Evolutionary conservation across 2,329 filamentous ascomycete genomes (phyloP).

Genomic region (Verticillium albo-atrum): DNA sequence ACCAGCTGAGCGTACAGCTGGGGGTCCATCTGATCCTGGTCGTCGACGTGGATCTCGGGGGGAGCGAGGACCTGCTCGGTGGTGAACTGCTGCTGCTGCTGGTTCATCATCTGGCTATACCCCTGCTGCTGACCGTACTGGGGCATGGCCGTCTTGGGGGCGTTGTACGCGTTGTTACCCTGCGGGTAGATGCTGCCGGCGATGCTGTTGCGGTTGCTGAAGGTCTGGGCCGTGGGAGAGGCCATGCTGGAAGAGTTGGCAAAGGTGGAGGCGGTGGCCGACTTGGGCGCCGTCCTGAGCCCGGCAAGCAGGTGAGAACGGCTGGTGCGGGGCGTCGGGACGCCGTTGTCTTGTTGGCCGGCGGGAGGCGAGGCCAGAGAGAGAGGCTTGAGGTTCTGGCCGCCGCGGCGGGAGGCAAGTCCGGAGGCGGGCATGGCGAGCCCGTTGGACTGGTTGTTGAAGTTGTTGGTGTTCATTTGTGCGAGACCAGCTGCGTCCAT

Average conservation of each 20-base stretch:
- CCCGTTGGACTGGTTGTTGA: conserved; percentile 59
- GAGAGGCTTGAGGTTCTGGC: conserved; percentile 85
- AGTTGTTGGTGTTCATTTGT: conserved; percentile 95
- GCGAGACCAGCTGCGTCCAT: conserved; percentile 98
- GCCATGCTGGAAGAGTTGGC: conserved; percentile 56
- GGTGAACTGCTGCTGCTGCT: conserved; percentile 49
- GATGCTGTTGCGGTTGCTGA: conserved; percentile 37
- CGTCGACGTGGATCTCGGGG: conserved; percentile 71
- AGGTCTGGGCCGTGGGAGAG: conserved; percentile 38
- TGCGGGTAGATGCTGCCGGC: conserved; percentile 38
- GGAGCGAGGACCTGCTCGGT: conserved; percentile 88
- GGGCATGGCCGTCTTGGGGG: conserved; percentile 55
- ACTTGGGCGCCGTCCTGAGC: conserved; percentile 89
- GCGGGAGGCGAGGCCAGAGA: conserved; percentile 71
- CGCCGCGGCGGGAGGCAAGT: conserved; percentile 79
- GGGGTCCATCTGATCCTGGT: conserved; percentile 75
- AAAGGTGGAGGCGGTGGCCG: conserved; percentile 65
- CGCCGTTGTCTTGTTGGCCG: conserved; percentile 61
- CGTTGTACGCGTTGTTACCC: conserved; percentile 36
- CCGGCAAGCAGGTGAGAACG: conserved; percentile 92
- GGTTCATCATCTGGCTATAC: conserved; percentile 4
- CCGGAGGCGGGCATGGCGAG: conserved; percentile 74
- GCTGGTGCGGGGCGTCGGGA: conserved; percentile 84
- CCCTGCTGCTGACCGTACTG: conserved; percentile 33
- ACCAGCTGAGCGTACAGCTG: conserved; percentile 83